A percentile compares a stretch with the other conserved stretches of the same genome.
Evolutionary conservation across 2,329 filamentous ascomycete genomes (phyloP).

Genomic region (Hymenoscyphus occultus): DNA sequence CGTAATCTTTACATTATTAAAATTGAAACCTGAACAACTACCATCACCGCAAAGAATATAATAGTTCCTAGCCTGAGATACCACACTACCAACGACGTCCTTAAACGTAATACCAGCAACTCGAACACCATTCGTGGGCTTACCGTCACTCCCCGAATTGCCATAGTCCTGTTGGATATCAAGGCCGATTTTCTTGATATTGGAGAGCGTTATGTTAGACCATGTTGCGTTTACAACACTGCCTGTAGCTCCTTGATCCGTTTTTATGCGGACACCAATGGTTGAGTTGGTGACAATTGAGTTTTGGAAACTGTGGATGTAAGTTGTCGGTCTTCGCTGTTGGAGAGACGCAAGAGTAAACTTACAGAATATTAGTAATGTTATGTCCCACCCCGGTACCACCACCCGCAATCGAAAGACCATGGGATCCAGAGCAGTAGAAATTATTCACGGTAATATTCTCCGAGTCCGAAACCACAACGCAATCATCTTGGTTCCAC

Average conservation of each 20-base stretch:
- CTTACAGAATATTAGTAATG: conserved; percentile 17
- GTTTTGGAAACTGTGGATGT: conserved; percentile 24
- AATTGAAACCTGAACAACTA: conserved; percentile 1
- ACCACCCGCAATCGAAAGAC: conserved; percentile 15
- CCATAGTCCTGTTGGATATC: conserved; percentile 55
- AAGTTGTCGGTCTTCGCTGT: too few species aligned
- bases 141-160: conserved; percentile 46
- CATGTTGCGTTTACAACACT: conserved; percentile 41
- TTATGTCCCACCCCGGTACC: conserved; percentile 14
- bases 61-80: conserved; percentile 38
- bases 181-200: conserved; percentile 46
- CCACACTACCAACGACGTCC: conserved; percentile 35
- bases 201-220: conserved; percentile 43
- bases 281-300: conserved; percentile 28
- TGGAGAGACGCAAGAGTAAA: background rate
- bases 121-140: conserved; percentile 44
- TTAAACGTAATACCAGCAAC: conserved; percentile 42
- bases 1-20: background rate
- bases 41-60: conserved; percentile 49
- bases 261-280: conserved; percentile 39
- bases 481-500: conserved; percentile 37
- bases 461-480: conserved; percentile 25
- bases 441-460: conserved; percentile 15
- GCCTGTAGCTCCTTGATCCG: conserved; percentile 38
- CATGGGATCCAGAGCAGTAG: conserved; percentile 17